Conservation (phyloP, 257 asterid species). For the Solanum rostratum region DNA sequence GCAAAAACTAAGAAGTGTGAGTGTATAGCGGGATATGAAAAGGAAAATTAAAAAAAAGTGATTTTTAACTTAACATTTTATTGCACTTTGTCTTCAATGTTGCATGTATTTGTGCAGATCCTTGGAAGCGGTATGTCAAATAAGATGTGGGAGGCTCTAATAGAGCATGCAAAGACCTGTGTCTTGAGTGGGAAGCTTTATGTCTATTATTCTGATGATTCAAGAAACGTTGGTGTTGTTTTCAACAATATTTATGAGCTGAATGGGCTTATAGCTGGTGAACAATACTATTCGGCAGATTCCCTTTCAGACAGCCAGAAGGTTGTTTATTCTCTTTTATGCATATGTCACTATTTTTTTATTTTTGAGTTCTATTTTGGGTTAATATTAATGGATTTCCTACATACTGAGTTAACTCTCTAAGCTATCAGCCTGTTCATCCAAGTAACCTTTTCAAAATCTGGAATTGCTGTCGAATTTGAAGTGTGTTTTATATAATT, state of each 20-base stretch:
- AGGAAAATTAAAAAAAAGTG: not conserved
- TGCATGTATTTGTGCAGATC: slow-evolving; percentile 32
- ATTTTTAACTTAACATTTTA: not conserved
- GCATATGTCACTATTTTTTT: not conserved
- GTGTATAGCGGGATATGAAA: slow-evolving; percentile 5
- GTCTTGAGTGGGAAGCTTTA: slow-evolving; percentile 89
- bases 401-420: not conserved
- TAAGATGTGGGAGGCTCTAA: slow-evolving; percentile 97
- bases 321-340: slow-evolving; percentile 27
- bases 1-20: slow-evolving; percentile 76
- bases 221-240: slow-evolving; percentile 71
- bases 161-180: slow-evolving; percentile 92
- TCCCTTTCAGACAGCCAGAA: slow-evolving; percentile 92
- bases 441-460: not conserved
- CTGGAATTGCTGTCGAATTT: not conserved
- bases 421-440: not conserved
- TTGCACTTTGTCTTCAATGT: not conserved
- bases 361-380: not conserved
- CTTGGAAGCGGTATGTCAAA: slow-evolving; percentile 99
- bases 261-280: slow-evolving; percentile 76
- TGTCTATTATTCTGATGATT: slow-evolving; percentile 71
- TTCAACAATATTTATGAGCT: slow-evolving; percentile 88
- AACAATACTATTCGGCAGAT: slow-evolving; percentile 75
- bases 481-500: not conserved
- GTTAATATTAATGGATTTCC: not conserved